Conservation (phyloP, 257 asterid genomes). For the Linderniella brevidens region DNA sequence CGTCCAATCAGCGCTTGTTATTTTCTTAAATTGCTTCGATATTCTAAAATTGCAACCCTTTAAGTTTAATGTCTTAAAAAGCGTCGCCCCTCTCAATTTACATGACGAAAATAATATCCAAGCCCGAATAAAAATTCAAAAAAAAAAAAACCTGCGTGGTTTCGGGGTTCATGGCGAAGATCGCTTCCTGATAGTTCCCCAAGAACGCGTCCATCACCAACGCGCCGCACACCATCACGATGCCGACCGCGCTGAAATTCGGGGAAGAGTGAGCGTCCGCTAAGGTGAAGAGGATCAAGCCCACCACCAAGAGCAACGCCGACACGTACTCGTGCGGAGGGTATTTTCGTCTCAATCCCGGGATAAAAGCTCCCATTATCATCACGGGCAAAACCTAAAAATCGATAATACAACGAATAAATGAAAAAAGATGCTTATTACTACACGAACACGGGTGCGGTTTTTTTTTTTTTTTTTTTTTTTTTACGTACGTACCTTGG, state of each 20-base stretch:
- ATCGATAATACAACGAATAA: background rate
- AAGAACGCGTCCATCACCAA: conserved; percentile 70
- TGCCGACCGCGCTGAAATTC: conserved; percentile 67
- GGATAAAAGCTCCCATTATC: conserved; percentile 96
- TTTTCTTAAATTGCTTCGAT: no score
- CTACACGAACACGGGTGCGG: background rate
- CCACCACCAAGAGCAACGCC: conserved; percentile 66
- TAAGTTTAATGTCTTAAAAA: no score
- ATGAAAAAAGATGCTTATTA: background rate
- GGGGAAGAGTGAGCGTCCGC: conserved; percentile 92
- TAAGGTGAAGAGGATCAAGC: conserved; percentile 75
- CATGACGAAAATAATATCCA: background rate
- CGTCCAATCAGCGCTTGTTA: no score
- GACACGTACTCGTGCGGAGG: conserved; percentile 74
- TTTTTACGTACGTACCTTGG: conserved; percentile 86
- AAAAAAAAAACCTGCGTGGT: conserved; percentile 55
- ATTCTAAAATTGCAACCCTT: no score
- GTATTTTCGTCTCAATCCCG: conserved; percentile 75
- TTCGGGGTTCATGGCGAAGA: conserved; percentile 70
- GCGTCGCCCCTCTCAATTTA: no score
- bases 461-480: background rate
- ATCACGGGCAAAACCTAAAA: conserved; percentile 82
- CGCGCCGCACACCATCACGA: conserved; percentile 75
- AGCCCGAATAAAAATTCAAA: conserved; percentile 5
- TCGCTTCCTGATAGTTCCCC: conserved; percentile 90